Percentiles rank a stretch among this genome's conserved stretches.
Conservation (phyloP, 2,329 filamentous ascomycete species). For the Biscogniauxia sp. region DNA sequence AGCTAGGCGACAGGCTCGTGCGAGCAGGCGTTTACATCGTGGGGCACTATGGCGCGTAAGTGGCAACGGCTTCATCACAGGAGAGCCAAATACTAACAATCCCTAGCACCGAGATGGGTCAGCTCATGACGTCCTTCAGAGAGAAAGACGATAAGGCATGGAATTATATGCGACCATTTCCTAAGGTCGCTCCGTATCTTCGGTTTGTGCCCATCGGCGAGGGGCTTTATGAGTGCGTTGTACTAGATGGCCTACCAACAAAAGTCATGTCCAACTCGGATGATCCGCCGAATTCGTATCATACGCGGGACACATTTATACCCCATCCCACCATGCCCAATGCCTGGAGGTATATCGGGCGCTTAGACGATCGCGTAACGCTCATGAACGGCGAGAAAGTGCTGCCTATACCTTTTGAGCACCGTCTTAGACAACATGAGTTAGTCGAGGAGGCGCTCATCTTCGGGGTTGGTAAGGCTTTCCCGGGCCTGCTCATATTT, state of each 20-base stretch:
- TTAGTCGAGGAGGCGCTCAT: slow-evolving; percentile 55
- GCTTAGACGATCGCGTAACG: slow-evolving; percentile 45
- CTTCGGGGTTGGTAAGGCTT: slow-evolving; percentile 52
- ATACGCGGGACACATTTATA: slow-evolving; percentile 44
- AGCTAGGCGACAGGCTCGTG: slow-evolving; percentile 48
- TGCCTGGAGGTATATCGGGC: slow-evolving; percentile 45
- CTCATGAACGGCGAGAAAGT: slow-evolving; percentile 50
- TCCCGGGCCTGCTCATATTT: slow-evolving; percentile 54
- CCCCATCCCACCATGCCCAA: slow-evolving; percentile 40
- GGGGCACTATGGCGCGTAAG: slow-evolving; percentile 48
- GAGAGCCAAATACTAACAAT: slow-evolving; percentile 1
- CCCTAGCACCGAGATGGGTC: slow-evolving; percentile 52
- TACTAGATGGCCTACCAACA: slow-evolving; percentile 32
- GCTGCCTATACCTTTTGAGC: slow-evolving; percentile 47
- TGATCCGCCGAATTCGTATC: slow-evolving; percentile 43
- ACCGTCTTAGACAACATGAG: slow-evolving; percentile 49
- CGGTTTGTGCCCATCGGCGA: slow-evolving; percentile 33
- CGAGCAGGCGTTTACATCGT: slow-evolving; percentile 48
- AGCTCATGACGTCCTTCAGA: slow-evolving; percentile 55
- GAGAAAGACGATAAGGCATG: slow-evolving; percentile 50
- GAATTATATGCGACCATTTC: slow-evolving; percentile 50
- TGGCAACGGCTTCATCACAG: not conserved
- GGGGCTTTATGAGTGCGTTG: slow-evolving; percentile 32
- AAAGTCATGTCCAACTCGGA: slow-evolving; percentile 38
- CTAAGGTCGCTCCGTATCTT: slow-evolving; percentile 40